These are phyloP conservation scores for Styphnolobium japonicum DNA, from an alignment of 306 rosid species.

Conservation along the genomic window DNA sequence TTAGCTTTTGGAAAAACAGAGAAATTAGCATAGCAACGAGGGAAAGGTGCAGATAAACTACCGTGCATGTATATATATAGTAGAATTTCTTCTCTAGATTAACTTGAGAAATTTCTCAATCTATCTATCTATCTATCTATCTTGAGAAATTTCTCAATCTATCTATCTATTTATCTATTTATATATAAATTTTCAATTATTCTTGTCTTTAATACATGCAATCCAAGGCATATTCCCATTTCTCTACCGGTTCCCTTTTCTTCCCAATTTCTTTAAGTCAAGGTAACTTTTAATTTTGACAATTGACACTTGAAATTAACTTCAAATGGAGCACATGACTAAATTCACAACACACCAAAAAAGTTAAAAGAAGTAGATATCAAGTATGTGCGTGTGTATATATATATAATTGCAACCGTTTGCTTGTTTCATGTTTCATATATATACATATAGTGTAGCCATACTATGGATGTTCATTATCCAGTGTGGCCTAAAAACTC, in stretches of 20 bases:
- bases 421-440: no score
- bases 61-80: neutral
- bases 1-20: neutral
- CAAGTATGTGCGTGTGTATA: no score
- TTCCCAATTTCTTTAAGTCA: neutral
- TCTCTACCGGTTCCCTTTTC: neutral
- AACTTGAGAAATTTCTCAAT: neutral
- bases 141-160: no score
- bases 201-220: neutral
- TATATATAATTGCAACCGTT: no score
- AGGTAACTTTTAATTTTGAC: neutral
- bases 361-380: neutral
- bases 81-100: neutral
- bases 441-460: no score
- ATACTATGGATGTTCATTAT: no score
- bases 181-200: neutral
- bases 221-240: neutral
- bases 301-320: neutral
- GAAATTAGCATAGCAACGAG: neutral
- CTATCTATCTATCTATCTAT: no score
- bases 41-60: neutral
- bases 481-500: no score
- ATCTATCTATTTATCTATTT: no score
- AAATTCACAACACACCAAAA: neutral
- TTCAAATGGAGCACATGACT: neutral